Conservation (phyloP, 2,329 filamentous ascomycete genomes). For the Beauveria sp. region DNA sequence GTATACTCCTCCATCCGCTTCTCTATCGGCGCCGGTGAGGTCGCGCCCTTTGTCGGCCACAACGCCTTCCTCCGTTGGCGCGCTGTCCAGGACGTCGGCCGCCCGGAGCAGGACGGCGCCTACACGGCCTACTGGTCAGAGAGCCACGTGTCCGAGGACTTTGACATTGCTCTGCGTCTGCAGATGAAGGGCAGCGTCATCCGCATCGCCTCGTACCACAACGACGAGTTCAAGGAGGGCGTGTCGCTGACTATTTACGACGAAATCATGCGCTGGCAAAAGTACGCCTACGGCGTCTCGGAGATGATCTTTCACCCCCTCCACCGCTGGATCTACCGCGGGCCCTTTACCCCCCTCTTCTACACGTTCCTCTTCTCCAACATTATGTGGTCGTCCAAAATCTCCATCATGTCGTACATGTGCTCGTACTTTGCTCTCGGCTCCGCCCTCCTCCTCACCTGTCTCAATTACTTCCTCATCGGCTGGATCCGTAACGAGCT, state of each 20-base stretch:
- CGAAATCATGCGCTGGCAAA: conserved; percentile 65
- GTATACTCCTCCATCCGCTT: conserved; percentile 68
- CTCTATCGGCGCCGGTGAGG: conserved; percentile 62
- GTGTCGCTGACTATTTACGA: conserved; percentile 68
- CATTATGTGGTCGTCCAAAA: conserved; percentile 58
- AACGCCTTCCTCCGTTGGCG: conserved; percentile 68
- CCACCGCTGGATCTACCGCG: conserved; percentile 50
- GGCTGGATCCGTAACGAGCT: conserved; percentile 63
- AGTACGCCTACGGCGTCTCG: conserved; percentile 65
- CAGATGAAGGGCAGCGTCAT: conserved; percentile 62
- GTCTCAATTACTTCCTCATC: conserved; percentile 63
- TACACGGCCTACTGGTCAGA: conserved; percentile 69
- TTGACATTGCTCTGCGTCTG: conserved; percentile 66
- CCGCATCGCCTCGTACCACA: conserved; percentile 61
- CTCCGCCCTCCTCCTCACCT: conserved; percentile 57
- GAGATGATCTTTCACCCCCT: conserved; percentile 65
- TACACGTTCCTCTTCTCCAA: conserved; percentile 50
- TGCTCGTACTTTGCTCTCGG: conserved; percentile 67
- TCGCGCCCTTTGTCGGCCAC: conserved; percentile 70
- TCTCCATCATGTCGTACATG: conserved; percentile 65
- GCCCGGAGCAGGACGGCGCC: conserved; percentile 42
- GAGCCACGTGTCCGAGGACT: conserved; percentile 68
- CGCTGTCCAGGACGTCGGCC: conserved; percentile 29
- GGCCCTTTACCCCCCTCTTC: conserved; percentile 61
- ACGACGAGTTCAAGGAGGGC: conserved; percentile 64